A percentile compares a stretch with the other conserved stretches of the same genome.
These are phyloP conservation scores for Candida suzukii DNA, from an alignment of 805 yeast genomes.

Conservation along the genomic window DNA sequence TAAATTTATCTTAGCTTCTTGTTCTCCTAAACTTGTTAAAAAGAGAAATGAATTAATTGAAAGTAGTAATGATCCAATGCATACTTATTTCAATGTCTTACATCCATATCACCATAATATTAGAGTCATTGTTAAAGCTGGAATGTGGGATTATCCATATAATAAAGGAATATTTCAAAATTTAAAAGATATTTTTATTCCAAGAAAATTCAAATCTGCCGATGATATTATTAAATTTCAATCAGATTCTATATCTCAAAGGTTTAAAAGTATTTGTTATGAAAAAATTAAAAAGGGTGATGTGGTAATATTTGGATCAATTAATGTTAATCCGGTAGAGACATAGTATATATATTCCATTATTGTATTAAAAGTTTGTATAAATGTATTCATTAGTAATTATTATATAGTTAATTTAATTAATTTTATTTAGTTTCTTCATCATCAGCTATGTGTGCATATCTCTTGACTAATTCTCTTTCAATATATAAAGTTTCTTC, in stretches of 20 bases:
- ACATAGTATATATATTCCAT: not conserved
- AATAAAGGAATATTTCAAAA: constrained; percentile 31
- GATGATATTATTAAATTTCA: constrained; percentile 21
- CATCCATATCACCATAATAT: constrained; percentile 22
- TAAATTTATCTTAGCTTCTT: not conserved
- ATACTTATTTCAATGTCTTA: constrained; percentile 37
- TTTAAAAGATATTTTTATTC: constrained; percentile 25
- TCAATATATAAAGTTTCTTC: constrained; percentile 72
- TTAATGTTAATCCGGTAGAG: constrained; percentile 2
- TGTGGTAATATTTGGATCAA: constrained; percentile 17
- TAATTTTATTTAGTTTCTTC: not conserved
- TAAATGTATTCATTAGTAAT: not conserved
- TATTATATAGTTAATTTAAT: not conserved
- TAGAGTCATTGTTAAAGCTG: constrained; percentile 31
- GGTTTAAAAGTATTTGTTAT: constrained; percentile 13
- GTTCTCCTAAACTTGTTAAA: not conserved
- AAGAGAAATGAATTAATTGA: constrained; percentile 12
- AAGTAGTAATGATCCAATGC: not conserved
- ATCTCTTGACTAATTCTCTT: constrained; percentile 58
- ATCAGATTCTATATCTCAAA: constrained; percentile 14
- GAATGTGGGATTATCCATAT: constrained; percentile 27
- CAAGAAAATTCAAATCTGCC: constrained; percentile 4
- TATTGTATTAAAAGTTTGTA: not conserved
- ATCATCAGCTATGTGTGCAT: constrained; percentile 27
- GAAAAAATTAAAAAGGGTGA: constrained; percentile 22